Evolutionary conservation across 164 flowering plant genomes (phyloP), one percentile per base, ranked within the genome.

Genomic region (Magnolia changhungtana): DNA sequence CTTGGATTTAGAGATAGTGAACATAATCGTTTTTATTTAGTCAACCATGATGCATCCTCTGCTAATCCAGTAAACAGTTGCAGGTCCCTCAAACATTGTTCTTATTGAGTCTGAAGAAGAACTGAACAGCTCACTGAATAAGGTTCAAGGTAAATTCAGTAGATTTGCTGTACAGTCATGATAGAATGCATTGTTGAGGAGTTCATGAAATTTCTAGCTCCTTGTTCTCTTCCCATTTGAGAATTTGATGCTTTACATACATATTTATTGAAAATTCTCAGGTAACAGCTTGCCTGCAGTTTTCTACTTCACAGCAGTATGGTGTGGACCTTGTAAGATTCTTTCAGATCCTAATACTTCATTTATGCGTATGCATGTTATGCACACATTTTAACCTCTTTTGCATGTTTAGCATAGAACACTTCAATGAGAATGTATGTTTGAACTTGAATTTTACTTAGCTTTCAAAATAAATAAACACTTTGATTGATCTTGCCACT

Each of bases 311-410:
- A 94, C 97, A 50, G 98, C 98, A 49, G 89, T 67, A 14, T 94
- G 98, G 98, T 93, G 98, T 82, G 92, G 91, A 7, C 98, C 98
- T 64, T 94, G 97, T 94, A 84, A 91, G 94, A 70, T 75, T 74
- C 45, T 31, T 8, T 18, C 7, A 24, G 16, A 65, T 24, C 67
- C 29, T 63, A 1, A 16, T 58, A 20, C 72, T 24, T 58, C 67
- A 19, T 23, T 75, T 50, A 7, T 67, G 16, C 63, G 50, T 10
- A 37, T 37, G 63, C 50, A 24, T 29, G 13, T 69, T 31, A 10
- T 69, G 21, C 11, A 16, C 51, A 45, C 21, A 20, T 21, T 16
- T 69, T 73, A n/a, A 27, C 13, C 23, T 20, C 3, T 18, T 27
- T 16, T 19, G 27, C 24, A 31, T 20, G 37, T 67, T 67, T 67